A percentile compares a stretch with the other conserved stretches of the same genome.
These are phyloP conservation scores for Cladorrhinum sp. DNA, from an alignment of 2,329 filamentous ascomycete species.

Conservation along the genomic window DNA sequence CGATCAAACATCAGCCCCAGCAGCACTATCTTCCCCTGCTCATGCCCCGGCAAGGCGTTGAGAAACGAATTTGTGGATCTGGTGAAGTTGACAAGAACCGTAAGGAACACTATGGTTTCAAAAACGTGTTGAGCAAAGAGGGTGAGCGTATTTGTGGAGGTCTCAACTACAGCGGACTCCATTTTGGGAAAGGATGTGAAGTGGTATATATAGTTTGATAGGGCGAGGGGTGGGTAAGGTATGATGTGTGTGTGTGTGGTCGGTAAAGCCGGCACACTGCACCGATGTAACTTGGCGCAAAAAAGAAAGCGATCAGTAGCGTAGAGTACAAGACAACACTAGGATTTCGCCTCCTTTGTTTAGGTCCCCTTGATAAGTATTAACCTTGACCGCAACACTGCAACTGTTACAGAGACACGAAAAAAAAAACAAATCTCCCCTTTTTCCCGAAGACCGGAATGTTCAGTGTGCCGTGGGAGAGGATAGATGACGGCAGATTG, in stretches of 20 bases:
- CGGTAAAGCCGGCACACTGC: background rate
- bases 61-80: background rate
- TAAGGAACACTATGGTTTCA: background rate
- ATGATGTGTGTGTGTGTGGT: background rate
- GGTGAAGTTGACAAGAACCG: conserved; percentile 5
- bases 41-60: background rate
- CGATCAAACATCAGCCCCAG: conserved; percentile 2
- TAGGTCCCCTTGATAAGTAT: background rate
- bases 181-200: background rate
- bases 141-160: background rate
- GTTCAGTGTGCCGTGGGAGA: background rate
- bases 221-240: background rate
- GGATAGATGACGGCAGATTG: background rate
- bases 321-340: background rate
- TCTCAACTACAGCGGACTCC: background rate
- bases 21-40: background rate
- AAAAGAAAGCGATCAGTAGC: background rate
- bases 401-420: background rate
- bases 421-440: background rate
- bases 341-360: background rate
- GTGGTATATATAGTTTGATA: background rate
- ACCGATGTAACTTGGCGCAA: background rate
- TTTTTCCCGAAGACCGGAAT: background rate
- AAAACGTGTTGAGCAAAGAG: conserved; percentile 1
- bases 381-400: background rate